Base-by-base conservation (phyloP, 495 filamentous ascomycete genomes). In the Xylaria intraflava region DNA sequence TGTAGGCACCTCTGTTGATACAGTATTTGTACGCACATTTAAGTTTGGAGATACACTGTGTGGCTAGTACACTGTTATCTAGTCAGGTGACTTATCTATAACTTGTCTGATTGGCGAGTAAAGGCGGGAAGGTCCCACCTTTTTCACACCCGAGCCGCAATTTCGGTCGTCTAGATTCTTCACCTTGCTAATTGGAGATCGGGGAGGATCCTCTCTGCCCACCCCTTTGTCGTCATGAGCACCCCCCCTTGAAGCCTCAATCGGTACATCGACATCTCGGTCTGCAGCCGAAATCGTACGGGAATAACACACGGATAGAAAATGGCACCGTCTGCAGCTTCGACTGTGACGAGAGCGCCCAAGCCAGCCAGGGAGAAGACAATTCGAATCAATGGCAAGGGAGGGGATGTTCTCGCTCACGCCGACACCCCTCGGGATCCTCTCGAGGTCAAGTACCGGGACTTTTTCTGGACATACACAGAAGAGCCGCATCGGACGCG, bases 401-500 rank as follows among this genome's bases (percentile, higher is more conserved):
- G 58, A 56, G 58, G 54, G 41, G 57, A 49, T 52, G 49, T 3
- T 14, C n/a, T 36, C 2, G 45, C 30, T 36, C 54, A 49, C 41
- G 53, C 59, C 52, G 57, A 56, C 23, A 31, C 51, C 9, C 51
- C 61, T 16, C 57, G 58, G 49, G 67, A 71, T 24, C 64, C 69
- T 12, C 52, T 71, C 57, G 73, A 75, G 55, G 59, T 64, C 19
- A 70, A 66, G 43, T 69, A 73, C 61, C 67, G 68, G 42, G 75
- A 82, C 67, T 82, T 82, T 66, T 79, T 90, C 70, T 95, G 95
- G 94, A 95, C 94, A 24, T 96, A 97, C 61, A 96, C 93, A 8
- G 94, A 99, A 72, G 94, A 99, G 72, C 94, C 94, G 39, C 94
- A 99, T 71, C 81, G 89, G 54, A 92, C 93, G 36, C 73, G 94